phyloP scores from a whole-genome alignment of 306 rosid genomes.

The Cicer chorassanicum region DNA sequence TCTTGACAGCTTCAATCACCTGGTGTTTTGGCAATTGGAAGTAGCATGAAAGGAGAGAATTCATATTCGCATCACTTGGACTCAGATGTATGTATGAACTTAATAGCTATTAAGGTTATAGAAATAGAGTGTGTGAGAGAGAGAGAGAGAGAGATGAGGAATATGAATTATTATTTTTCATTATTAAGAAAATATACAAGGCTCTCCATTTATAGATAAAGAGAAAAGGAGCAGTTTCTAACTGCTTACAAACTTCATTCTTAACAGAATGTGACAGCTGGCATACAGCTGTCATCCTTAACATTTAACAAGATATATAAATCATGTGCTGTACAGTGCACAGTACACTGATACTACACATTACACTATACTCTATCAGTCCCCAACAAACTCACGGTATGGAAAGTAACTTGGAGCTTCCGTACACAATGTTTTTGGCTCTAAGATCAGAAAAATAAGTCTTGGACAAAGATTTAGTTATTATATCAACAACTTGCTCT shows the following conservation, averaged over 20 bases:
- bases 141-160: neutral
- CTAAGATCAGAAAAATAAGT: neutral
- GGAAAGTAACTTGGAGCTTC: neutral
- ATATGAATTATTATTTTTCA: neutral
- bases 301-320: too few relatives aligned
- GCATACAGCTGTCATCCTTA: too few relatives aligned
- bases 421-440: neutral
- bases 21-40: constrained; percentile 93
- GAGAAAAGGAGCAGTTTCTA: neutral
- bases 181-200: neutral
- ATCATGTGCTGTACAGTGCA: neutral
- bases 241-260: neutral
- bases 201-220: neutral
- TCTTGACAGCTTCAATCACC: constrained; percentile 90
- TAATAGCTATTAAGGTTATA: constrained; percentile 2
- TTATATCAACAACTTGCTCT: neutral
- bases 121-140: neutral
- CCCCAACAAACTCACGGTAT: neutral
- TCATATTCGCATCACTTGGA: constrained; percentile 99
- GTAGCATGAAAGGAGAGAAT: constrained; percentile 98
- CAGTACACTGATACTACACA: neutral
- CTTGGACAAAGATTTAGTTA: neutral
- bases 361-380: neutral
- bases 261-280: neutral
- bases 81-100: constrained; percentile 72